Evolutionary conservation across 2,329 filamentous ascomycete genomes (phyloP).

Genomic region (Fusarium sp.): DNA sequence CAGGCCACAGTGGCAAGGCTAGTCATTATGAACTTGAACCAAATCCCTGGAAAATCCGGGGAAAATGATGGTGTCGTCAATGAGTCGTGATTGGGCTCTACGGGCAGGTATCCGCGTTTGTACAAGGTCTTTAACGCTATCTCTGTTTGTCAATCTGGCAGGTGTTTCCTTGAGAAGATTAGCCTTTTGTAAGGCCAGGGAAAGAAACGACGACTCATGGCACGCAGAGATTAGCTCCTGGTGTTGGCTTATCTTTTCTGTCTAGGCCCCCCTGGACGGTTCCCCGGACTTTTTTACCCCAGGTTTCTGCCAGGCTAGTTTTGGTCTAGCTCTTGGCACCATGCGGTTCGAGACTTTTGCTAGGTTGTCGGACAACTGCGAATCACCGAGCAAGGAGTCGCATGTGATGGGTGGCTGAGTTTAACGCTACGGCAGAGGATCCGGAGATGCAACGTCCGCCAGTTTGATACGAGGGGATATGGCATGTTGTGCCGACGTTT

Average conservation of each 20-base stretch:
- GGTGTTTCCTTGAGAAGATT: not conserved
- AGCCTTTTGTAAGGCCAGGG: not conserved
- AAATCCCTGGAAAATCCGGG: not conserved
- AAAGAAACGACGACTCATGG: not conserved
- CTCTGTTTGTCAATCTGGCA: not conserved
- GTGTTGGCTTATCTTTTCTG: not conserved
- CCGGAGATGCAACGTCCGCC: not conserved
- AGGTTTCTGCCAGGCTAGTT: not conserved
- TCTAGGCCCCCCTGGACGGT: not conserved
- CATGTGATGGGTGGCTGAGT: not conserved
- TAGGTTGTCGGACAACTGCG: not conserved
- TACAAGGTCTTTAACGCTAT: not conserved
- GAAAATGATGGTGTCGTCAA: not conserved
- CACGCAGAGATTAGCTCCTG: not conserved
- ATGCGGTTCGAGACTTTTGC: not conserved
- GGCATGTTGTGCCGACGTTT: not conserved
- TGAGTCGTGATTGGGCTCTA: constrained; percentile 20
- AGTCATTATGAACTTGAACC: not conserved
- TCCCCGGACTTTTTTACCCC: not conserved
- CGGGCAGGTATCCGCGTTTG: constrained; percentile 28
- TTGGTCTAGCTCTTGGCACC: not conserved
- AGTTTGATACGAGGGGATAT: not conserved
- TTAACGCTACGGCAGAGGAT: constrained; percentile 1
- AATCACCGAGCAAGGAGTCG: not conserved
- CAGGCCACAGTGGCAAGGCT: not conserved